phyloP scores from a whole-genome alignment of 805 yeast genomes.

The Isabelozyma heimii region DNA sequence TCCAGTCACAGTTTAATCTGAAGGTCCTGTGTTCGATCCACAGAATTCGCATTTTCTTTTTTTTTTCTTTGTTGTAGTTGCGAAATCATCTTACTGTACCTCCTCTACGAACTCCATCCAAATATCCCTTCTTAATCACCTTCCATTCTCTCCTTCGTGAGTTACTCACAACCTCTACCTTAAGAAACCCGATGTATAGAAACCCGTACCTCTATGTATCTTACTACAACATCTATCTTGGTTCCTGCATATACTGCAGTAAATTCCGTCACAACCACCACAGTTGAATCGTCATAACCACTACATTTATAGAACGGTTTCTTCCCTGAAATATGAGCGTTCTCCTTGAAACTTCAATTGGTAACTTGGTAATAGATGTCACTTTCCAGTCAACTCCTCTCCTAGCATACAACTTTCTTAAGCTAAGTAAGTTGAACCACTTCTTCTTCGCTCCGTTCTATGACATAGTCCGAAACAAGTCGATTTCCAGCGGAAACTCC shows the following conservation, averaged over 20 bases:
- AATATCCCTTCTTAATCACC: neutral
- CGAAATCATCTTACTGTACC: neutral
- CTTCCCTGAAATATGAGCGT: slow-evolving; percentile 33
- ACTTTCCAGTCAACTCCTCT: slow-evolving; percentile 28
- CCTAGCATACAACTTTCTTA: slow-evolving; percentile 47
- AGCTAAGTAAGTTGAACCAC: slow-evolving; percentile 51
- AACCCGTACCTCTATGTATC: neutral
- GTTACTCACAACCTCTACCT: no score
- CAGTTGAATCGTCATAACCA: neutral
- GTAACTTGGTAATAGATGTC: slow-evolving; percentile 51
- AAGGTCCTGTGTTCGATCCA: slow-evolving; percentile 90
- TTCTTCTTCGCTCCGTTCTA: slow-evolving; percentile 52
- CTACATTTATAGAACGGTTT: neutral
- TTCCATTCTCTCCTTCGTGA: no score
- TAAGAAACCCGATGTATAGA: neutral
- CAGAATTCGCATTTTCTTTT: slow-evolving; percentile 55
- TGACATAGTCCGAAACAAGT: slow-evolving; percentile 36
- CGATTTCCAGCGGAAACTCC: slow-evolving; percentile 50
- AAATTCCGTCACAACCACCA: neutral
- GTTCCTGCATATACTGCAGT: neutral
- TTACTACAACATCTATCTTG: slow-evolving; percentile 1
- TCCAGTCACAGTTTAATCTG: slow-evolving; percentile 49
- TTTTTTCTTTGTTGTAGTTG: neutral
- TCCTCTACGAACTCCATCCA: neutral
- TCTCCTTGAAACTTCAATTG: slow-evolving; percentile 36